Evolutionary conservation across 2,329 filamentous ascomycete species (phyloP), one percentile per base, ranked within the genome.

Genomic region (Elsinoe fawcettii): DNA sequence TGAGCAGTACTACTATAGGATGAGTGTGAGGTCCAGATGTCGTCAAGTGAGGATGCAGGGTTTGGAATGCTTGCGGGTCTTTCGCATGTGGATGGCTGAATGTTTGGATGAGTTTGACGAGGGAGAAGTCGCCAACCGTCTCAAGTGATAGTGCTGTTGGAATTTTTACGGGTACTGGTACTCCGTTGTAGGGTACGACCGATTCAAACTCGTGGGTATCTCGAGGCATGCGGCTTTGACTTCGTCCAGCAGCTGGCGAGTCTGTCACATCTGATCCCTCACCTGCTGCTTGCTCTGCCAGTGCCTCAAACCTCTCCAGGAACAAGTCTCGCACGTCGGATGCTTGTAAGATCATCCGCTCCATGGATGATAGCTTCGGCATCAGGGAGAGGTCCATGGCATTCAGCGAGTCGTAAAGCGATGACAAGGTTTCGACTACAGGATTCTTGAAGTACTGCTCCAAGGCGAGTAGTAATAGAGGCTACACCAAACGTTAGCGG

Each of bases 141-240:
- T 99, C 93, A 1, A 91, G 89, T 76, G 91, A 92, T 58, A 95
- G 82, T 9, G 93, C 91, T 2, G 92, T 91, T 0, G 93, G 93
- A 6, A 99, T 86, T 73, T 97, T 97, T 74, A 99, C 90, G 1
- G 93, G 93, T 25, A 99, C 92, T 0, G 92, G 92, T 57, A 97
- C 93, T 61, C 90, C 90, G 74, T 96, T 95, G 75, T 99, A 99
- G 68, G 92, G 83, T 66, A 99, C 90, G 66, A 86, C 90, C 63
- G 89, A 95, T 75, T 97, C 93, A 67, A 96, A 97, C 71, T 99
- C 93, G 71, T 99, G 93, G 0, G 93, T 99, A 69, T 99, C 93
- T 66, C 93, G 82, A 7, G 93, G 92, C 12, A 95, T 82, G 1
- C 81, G 80, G 68, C 93, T 95, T 27, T 80, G 78, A 14, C 71